Evolutionary conservation across 305 asterid genomes (phyloP).

Genomic region (Fraxinus floribunda): DNA sequence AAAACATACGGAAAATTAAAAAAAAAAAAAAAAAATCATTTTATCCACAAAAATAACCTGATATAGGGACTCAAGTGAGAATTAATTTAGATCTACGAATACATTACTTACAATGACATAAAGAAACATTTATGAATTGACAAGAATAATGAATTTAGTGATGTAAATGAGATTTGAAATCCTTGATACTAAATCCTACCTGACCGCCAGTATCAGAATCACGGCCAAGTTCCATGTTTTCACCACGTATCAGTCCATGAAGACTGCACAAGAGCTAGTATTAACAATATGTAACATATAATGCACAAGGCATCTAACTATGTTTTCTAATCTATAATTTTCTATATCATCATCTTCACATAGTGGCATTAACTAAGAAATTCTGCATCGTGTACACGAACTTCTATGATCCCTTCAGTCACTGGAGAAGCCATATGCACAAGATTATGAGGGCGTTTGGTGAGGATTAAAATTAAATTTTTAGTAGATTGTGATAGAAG

Average conservation of each 20-base stretch:
- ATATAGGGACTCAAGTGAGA: slow-evolving; percentile 3
- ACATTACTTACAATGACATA: not conserved
- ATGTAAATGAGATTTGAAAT: not conserved
- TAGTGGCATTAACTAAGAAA: not conserved
- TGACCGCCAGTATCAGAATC: slow-evolving; percentile 99
- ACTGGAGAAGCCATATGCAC: slow-evolving; percentile 8
- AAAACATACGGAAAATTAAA: too few species aligned
- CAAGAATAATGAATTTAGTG: not conserved
- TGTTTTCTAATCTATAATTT: not conserved
- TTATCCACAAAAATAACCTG: not conserved
- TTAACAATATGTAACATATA: slow-evolving; percentile 24
- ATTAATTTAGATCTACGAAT: not conserved
- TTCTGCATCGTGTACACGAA: not conserved
- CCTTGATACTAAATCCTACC: slow-evolving; percentile 44
- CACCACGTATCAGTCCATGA: slow-evolving; percentile 98
- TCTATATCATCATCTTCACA: not conserved
- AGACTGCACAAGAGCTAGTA: slow-evolving; percentile 50
- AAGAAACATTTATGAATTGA: slow-evolving; percentile 4
- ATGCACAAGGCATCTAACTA: slow-evolving; percentile 17
- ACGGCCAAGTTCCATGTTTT: slow-evolving; percentile 99
- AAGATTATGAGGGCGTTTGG: not conserved
- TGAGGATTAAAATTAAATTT: too few species aligned
- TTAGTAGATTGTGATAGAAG: too few species aligned
- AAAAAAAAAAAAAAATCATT: not conserved
- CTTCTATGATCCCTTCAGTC: slow-evolving; percentile 6